Evolutionary conservation across 805 yeast species (phyloP), one percentile per base, ranked within the genome.

Genomic region (Zygoascus ofunaensis): DNA sequence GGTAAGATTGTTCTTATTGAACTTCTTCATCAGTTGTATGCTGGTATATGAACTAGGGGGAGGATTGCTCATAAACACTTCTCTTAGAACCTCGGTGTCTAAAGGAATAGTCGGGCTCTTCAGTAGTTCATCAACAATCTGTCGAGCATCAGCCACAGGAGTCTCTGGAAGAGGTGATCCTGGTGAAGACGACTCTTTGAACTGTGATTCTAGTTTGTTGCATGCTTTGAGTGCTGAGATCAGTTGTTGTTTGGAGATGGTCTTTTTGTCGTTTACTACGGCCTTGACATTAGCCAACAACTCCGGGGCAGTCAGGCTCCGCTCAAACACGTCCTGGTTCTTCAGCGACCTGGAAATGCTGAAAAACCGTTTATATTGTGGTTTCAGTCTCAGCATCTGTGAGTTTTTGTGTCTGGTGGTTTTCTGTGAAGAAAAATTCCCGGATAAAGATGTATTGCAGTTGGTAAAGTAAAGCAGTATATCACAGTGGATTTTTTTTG

Each of bases 151-250:
- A 5, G 43, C 45, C 18, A 45, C 48, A 22, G 52, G 44, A 2
- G 49, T 49, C 42, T 55, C 53, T 1, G 52, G 44, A 36, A 52
- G 45, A 8, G 51, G 43, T 23, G 53, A 50, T 10, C 47, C 50
- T 5, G 60, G 48, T 3, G 48, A 39, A 4, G 47, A 8, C 19
- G 60, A 52, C 34, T 49, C 49, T 1, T 28, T 32, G 43, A 46
- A 51, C 3, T 45, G 39, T 2, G 49, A 37, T 23, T 56, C 61
- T 20, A 60, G 50, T 15, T 21, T 38, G 4, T 56, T 35, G 33
- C 60, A 60, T 2, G 59, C 60, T 17, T 38, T 23, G 5, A 60
- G 51, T 2, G 63, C 58, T 8, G 43, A 26, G 14, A 45, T 36
- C 4, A 44, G 28, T 19, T 28, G 35, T 22, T 40, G 19, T 28